These are phyloP conservation scores for Amanita thiersii DNA, from an alignment of 768 basidiomycete species.

Conservation along the genomic window DNA sequence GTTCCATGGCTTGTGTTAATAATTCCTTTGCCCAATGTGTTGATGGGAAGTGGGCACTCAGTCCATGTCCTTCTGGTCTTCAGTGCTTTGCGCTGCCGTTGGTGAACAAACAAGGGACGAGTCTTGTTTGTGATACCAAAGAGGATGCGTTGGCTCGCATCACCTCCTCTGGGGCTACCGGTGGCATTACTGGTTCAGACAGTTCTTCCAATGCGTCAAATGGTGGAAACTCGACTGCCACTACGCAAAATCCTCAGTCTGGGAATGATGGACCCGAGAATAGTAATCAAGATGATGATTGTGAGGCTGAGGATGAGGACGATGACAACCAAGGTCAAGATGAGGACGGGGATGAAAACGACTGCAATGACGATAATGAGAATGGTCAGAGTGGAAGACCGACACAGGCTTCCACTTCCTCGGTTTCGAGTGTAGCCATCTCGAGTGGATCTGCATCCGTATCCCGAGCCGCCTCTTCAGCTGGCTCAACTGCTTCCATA, in stretches of 20 bases:
- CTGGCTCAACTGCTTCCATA: too few relatives aligned
- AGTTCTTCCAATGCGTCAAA: too few relatives aligned
- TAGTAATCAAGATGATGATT: slow-evolving; percentile 8
- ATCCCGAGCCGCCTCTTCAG: too few relatives aligned
- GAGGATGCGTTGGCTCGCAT: slow-evolving; percentile 33
- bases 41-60: slow-evolving; percentile 27
- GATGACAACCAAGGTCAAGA: slow-evolving; percentile 5
- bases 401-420: too few relatives aligned
- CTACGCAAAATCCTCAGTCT: slow-evolving; percentile 8
- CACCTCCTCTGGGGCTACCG: slow-evolving; percentile 30
- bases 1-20: slow-evolving; percentile 31
- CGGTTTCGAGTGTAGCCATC: slow-evolving; percentile 1
- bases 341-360: slow-evolving; percentile 6
- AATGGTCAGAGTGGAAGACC: slow-evolving; percentile 1
- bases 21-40: slow-evolving; percentile 36
- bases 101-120: slow-evolving; percentile 37
- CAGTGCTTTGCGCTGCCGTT: slow-evolving; percentile 43
- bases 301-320: slow-evolving; percentile 9
- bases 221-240: slow-evolving; percentile 4
- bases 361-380: not conserved
- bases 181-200: slow-evolving; percentile 33
- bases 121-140: slow-evolving; percentile 32
- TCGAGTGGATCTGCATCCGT: too few relatives aligned
- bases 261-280: slow-evolving; percentile 12
- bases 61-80: slow-evolving; percentile 24